Evolutionary conservation across 2,329 filamentous ascomycete species (phyloP).

Genomic region (Cercospora sp.): DNA sequence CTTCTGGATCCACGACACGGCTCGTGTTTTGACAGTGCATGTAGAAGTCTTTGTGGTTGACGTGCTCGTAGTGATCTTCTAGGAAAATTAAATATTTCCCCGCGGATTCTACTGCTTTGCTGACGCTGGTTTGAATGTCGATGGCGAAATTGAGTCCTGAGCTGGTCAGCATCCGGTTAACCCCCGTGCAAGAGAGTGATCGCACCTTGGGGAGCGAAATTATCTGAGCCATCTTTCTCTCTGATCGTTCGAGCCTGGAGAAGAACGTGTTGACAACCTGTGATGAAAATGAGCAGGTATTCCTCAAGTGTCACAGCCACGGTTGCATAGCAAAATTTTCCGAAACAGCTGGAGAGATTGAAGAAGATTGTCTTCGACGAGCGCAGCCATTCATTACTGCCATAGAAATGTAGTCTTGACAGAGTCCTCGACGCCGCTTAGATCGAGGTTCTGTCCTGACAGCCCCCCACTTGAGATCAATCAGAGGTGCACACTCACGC

Average conservation of each 20-base stretch:
- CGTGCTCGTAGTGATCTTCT: constrained; percentile 39
- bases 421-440: background rate
- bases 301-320: background rate
- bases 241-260: constrained; percentile 38
- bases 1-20: constrained; percentile 42
- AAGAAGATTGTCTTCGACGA: background rate
- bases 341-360: background rate
- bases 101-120: constrained; percentile 39
- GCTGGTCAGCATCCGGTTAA: background rate
- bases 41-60: constrained; percentile 43
- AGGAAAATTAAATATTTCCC: constrained; percentile 41
- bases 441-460: background rate
- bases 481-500: constrained; percentile 29
- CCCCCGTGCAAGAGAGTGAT: background rate
- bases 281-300: background rate
- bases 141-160: constrained; percentile 40
- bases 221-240: constrained; percentile 11
- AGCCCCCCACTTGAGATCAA: too few relatives aligned
- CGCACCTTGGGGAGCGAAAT: constrained; percentile 15
- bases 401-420: background rate
- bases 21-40: constrained; percentile 45
- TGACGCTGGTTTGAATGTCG: constrained; percentile 32
- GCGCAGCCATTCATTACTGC: background rate
- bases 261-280: constrained; percentile 37
- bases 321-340: background rate